Evolutionary conservation across 306 rosid genomes (phyloP), one percentile per base, ranked within the genome.

Genomic region (Dalbergia cochinchinensis): DNA sequence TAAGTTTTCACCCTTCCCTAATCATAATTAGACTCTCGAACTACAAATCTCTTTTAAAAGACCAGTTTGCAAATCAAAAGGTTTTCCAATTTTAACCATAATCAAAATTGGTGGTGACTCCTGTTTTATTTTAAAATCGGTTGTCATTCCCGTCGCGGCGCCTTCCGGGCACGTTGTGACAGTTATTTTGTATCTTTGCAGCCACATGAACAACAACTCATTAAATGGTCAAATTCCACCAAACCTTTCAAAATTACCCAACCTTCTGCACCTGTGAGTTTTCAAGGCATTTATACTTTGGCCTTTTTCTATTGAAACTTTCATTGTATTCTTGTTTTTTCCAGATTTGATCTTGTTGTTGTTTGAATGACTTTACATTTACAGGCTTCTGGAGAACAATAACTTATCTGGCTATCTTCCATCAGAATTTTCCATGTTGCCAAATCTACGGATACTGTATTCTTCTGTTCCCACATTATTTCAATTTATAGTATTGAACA

Each of bases 121-220:
- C n/a, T n/a, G n/a, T n/a, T n/a, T n/a, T n/a, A n/a, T n/a, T n/a
- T n/a, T n/a, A n/a, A n/a, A n/a, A n/a, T n/a, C n/a, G n/a, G n/a
- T n/a, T n/a, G n/a, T n/a, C n/a, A n/a, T n/a, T n/a, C n/a, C n/a
- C n/a, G n/a, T n/a, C n/a, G n/a, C n/a, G n/a, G n/a, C n/a, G n/a
- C n/a, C n/a, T n/a, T n/a, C n/a, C n/a, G n/a, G n/a, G n/a, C n/a
- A n/a, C n/a, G n/a, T n/a, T n/a, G n/a, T n/a, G n/a, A n/a, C n/a
- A n/a, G n/a, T n/a, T n/a, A 20, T 65, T 55, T 69, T 69, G 55
- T 73, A 16, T 82, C 44, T 57, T 85, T 82, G 80, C 91, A 90
- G 93, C 53, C 93, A 90, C 88, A 54, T 90, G 83, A 90, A 90
- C 83, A 90, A 90, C 86, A 90, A 90, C 78, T 90, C 93, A n/a